Evolutionary conservation across 2,329 filamentous ascomycete genomes (phyloP).

Genomic region (Plenodomus tracheiphilus): DNA sequence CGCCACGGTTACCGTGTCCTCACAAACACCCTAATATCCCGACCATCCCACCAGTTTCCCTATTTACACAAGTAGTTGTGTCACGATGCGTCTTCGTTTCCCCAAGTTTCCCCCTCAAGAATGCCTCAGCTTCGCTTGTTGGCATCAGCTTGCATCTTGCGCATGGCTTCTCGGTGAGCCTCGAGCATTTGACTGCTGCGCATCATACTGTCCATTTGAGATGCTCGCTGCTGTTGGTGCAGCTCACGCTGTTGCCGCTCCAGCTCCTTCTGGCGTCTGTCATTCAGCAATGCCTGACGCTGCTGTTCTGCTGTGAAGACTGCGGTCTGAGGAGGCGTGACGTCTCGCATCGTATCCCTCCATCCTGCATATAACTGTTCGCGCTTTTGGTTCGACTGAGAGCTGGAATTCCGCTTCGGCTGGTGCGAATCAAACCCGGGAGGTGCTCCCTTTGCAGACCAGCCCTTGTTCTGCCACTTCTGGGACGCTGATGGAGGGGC

Average conservation of each 20-base stretch:
- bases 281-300: constrained; percentile 57
- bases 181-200: constrained; percentile 73
- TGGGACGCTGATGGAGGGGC: constrained; percentile 32
- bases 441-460: constrained; percentile 24
- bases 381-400: constrained; percentile 34
- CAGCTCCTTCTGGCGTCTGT: constrained; percentile 65
- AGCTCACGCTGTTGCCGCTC: constrained; percentile 61
- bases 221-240: constrained; percentile 62
- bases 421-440: constrained; percentile 45
- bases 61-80: too few relatives aligned
- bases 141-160: constrained; percentile 71
- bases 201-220: constrained; percentile 74
- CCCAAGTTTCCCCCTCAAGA: too few relatives aligned
- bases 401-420: constrained; percentile 32
- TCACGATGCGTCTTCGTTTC: too few relatives aligned
- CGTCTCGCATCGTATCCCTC: constrained; percentile 39
- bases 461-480: constrained; percentile 35
- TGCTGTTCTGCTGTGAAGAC: constrained; percentile 39
- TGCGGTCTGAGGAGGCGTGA: constrained; percentile 21
- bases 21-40: too few relatives aligned
- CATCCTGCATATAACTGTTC: constrained; percentile 42
- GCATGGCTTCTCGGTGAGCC: constrained; percentile 76
- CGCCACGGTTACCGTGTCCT: background rate
- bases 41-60: too few relatives aligned
- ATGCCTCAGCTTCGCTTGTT: constrained; percentile 43